Percentiles rank a stretch among this genome's conserved stretches.
phyloP scores from a whole-genome alignment of 2,329 filamentous ascomycete species.

The Elsinoe ampelina region DNA sequence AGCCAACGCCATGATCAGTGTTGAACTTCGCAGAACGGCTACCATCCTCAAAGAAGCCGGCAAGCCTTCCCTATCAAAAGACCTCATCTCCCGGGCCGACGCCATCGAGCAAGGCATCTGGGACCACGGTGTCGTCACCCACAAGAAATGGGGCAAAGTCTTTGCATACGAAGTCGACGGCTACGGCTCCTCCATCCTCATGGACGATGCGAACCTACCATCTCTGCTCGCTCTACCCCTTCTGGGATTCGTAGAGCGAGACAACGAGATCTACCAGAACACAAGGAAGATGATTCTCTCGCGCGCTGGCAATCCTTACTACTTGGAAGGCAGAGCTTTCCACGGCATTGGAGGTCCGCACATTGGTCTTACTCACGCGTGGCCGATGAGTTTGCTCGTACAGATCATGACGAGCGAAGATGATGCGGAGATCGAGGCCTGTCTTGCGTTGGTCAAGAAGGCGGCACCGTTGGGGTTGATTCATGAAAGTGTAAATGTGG shows the following conservation, averaged over 20 bases:
- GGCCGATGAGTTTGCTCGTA: constrained; percentile 91
- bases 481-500: constrained; percentile 87
- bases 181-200: constrained; percentile 70
- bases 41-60: constrained; percentile 55
- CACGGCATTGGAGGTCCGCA: constrained; percentile 78
- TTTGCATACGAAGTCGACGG: constrained; percentile 86
- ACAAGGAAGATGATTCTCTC: constrained; percentile 75
- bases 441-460: constrained; percentile 63
- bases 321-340: constrained; percentile 65
- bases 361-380: constrained; percentile 80
- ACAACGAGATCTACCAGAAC: constrained; percentile 71
- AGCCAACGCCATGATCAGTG: constrained; percentile 90
- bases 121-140: constrained; percentile 71
- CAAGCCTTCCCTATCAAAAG: constrained; percentile 41
- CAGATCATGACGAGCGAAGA: constrained; percentile 83
- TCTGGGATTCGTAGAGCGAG: constrained; percentile 59
- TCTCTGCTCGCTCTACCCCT: constrained; percentile 69
- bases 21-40: constrained; percentile 70
- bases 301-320: constrained; percentile 78
- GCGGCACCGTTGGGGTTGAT: constrained; percentile 70
- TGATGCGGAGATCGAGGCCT: constrained; percentile 69
- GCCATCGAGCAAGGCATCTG: constrained; percentile 67
- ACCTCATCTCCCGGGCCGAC: constrained; percentile 49
- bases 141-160: constrained; percentile 65
- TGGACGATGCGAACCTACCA: constrained; percentile 85